Conservation (phyloP, 805 yeast genomes). For the Wickerhamomyces xylosicus region DNA sequence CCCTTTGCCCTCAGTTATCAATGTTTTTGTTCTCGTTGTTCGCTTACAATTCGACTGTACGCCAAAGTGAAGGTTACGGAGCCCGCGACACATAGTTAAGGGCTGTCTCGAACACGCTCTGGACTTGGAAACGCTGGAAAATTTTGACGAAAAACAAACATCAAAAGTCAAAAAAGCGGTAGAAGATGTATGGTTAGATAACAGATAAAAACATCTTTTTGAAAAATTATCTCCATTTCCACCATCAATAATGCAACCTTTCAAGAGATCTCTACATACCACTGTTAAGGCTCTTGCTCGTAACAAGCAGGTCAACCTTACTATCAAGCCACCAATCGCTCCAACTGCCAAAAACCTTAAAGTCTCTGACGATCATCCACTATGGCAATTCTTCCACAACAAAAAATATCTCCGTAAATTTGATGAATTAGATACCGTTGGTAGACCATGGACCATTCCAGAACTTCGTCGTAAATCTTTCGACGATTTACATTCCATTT, state of each 20-base stretch:
- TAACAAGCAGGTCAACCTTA: conserved; percentile 14
- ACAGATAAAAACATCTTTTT: too few species aligned
- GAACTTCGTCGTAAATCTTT: conserved; percentile 87
- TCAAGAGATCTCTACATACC: conserved; percentile 11
- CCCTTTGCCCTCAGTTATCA: neutral
- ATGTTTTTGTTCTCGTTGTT: neutral
- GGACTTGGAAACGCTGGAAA: conserved; percentile 1
- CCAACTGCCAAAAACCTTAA: conserved; percentile 69
- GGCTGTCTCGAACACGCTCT: neutral
- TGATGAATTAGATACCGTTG: conserved; percentile 39
- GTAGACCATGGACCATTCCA: conserved; percentile 79
- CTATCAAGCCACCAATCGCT: conserved; percentile 71
- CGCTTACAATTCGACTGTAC: neutral
- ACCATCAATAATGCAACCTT: neutral
- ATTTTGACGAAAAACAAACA: neutral
- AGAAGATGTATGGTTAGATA: too few species aligned
- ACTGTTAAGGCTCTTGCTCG: conserved; percentile 9
- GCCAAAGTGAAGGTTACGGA: neutral
- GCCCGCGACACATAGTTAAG: neutral
- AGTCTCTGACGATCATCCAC: conserved; percentile 79
- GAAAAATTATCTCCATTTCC: too few species aligned
- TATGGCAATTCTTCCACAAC: conserved; percentile 84
- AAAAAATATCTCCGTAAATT: conserved; percentile 49
- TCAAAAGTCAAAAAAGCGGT: neutral
- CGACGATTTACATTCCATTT: conserved; percentile 82